Evolutionary conservation across 2,329 filamentous ascomycete species (phyloP).

Genomic region (Pezicula rhizophila): DNA sequence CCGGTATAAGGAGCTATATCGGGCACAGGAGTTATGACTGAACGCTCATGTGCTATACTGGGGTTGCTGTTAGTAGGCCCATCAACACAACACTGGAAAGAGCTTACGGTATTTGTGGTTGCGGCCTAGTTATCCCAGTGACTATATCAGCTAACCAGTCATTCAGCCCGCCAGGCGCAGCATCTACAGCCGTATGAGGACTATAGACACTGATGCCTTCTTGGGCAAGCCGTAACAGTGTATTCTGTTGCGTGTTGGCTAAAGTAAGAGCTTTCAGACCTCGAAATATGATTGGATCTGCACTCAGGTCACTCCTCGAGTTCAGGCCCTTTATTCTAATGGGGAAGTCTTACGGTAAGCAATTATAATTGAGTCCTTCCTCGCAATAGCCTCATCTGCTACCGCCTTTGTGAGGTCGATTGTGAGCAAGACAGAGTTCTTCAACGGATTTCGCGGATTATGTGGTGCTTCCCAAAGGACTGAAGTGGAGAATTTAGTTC

Average conservation of each 20-base stretch:
- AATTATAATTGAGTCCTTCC: slow-evolving; percentile 72
- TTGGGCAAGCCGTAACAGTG: slow-evolving; percentile 73
- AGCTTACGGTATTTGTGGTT: slow-evolving; percentile 13
- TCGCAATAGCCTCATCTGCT: slow-evolving; percentile 78
- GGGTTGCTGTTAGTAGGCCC: background rate
- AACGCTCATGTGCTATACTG: slow-evolving; percentile 6
- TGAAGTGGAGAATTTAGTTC: slow-evolving; percentile 26
- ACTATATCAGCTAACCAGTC: slow-evolving; percentile 92
- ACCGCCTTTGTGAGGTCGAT: slow-evolving; percentile 88
- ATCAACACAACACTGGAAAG: background rate
- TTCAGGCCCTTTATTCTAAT: background rate
- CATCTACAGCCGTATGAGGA: slow-evolving; percentile 92
- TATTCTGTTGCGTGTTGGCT: slow-evolving; percentile 77
- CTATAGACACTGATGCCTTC: slow-evolving; percentile 92
- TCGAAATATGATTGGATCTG: slow-evolving; percentile 94
- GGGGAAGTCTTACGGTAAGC: slow-evolving; percentile 66
- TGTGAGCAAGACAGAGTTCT: slow-evolving; percentile 69
- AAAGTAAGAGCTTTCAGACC: slow-evolving; percentile 84
- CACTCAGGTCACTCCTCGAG: slow-evolving; percentile 1
- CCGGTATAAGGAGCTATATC: slow-evolving; percentile 17
- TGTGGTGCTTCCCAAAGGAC: slow-evolving; percentile 66
- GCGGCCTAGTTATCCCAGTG: slow-evolving; percentile 40
- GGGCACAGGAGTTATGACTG: slow-evolving; percentile 22
- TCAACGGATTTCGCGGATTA: slow-evolving; percentile 46
- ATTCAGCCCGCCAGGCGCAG: slow-evolving; percentile 76